Evolutionary conservation across 208 protist species (phyloP), one percentile per base, ranked within the genome.

Genomic region (Crithidia bombi): DNA sequence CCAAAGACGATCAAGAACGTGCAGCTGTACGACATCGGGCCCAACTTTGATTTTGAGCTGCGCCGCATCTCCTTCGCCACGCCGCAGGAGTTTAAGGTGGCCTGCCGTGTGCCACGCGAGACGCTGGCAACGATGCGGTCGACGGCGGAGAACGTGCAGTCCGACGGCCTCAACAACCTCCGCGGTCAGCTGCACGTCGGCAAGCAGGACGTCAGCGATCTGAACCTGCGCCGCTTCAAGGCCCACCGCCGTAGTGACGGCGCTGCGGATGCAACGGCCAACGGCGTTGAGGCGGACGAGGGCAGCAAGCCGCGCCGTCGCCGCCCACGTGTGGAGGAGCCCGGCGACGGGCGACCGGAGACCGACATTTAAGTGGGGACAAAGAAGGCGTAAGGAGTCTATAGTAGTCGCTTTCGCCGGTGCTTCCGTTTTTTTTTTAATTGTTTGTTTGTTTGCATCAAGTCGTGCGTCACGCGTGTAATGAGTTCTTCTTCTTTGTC

Each of bases 181-280:
- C 78, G 81, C 39, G 91, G 91, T 2, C 91, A 96, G 66, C 74
- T 96, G 5, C 91, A 96, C 76, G 87, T 96, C 12, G 91, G 91
- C 21, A 86, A 82, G 35, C 88, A 94, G 47, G 82, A 93, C 65
- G 65, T 93, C 0, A 51, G 69, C 11, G 78, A 87, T 46, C 79
- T 96, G 15, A 93, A 90, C 55, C 83, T 94, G 10, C 89, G 91
- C 12, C 81, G 89, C 44, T 96, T 96, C 73, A 93, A 94, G 65
- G 89, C 91, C 3, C 84, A 96, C 75, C 73, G 83, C 46, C 52
- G 66, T 32, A 56, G 73, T 26, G 51, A 15, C 3, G 47, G 21
- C 9, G 65, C 26, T 19, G 52, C 9, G 0, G 64, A 63, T 12
- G 65, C 52, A 0, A 46, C 3, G 2, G 70, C 14, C 2, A 47